Conservation (phyloP, 2,329 filamentous ascomycete genomes). For the Anisogramma anomala region DNA sequence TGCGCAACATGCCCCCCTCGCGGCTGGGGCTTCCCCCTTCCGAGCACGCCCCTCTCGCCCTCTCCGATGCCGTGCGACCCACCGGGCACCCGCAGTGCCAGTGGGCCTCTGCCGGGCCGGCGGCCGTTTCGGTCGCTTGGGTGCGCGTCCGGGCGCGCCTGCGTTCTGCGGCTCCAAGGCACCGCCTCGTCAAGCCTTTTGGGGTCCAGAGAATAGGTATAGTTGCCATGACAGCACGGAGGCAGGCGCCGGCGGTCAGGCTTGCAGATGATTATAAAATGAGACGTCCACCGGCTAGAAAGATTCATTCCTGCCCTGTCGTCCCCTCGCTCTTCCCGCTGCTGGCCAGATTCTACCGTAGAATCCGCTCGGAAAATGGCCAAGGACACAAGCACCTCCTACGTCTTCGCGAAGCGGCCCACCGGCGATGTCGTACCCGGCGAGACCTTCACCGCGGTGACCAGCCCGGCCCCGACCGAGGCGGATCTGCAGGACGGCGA, state of each 20-base stretch:
- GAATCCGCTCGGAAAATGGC: too few species aligned
- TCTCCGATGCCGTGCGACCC: constrained; percentile 1
- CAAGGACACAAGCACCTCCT: constrained; percentile 7
- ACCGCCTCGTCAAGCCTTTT: too few species aligned
- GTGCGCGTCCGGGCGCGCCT: too few species aligned
- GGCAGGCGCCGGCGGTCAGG: not conserved
- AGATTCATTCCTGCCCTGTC: too few species aligned
- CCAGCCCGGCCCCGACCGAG: constrained; percentile 37
- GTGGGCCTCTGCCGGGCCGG: not conserved
- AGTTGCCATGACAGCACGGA: too few species aligned
- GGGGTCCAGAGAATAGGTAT: not conserved
- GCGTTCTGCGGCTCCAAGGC: too few species aligned
- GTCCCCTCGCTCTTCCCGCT: too few species aligned
- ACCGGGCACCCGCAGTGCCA: constrained; percentile 1
- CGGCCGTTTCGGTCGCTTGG: constrained; percentile 1
- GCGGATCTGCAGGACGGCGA: constrained; percentile 39
- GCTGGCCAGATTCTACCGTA: too few species aligned
- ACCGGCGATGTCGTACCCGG: constrained; percentile 48
- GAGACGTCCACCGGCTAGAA: too few species aligned
- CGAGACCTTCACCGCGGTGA: constrained; percentile 49
- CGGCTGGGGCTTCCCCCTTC: too few species aligned
- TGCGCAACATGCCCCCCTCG: too few species aligned
- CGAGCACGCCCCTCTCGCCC: constrained; percentile 2
- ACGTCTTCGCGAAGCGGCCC: constrained; percentile 52
- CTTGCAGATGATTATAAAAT: too few species aligned